Percentiles rank a stretch among this genome's conserved stretches.
Evolutionary conservation across 345 rosid genomes (phyloP).

Genomic region (Salix suchowensis): DNA sequence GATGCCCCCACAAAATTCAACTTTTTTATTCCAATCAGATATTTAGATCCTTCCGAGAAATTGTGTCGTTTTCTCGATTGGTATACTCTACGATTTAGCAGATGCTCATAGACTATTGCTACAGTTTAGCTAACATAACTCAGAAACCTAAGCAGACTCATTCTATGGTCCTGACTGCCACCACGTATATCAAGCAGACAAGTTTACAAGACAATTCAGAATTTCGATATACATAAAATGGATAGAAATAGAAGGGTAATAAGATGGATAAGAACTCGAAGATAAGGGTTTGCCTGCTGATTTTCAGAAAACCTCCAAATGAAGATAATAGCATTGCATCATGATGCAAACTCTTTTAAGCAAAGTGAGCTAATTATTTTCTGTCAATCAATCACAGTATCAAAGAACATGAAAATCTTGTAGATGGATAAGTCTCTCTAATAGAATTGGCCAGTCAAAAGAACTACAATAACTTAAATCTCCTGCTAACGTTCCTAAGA

Average conservation of each 20-base stretch:
- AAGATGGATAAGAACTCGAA: background rate
- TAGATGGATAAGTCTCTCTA: background rate
- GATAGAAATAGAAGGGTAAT: background rate
- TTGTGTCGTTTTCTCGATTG: background rate
- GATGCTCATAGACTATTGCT: background rate
- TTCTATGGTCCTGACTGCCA: background rate
- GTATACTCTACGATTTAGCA: background rate
- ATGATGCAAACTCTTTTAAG: background rate
- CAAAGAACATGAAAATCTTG: background rate
- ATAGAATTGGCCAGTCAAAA: background rate
- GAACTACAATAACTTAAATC: background rate
- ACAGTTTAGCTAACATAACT: background rate
- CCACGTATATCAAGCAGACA: background rate
- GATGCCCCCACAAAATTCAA: conserved; percentile 32
- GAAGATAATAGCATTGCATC: background rate
- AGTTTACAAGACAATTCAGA: background rate
- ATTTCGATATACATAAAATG: background rate
- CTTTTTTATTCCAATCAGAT: conserved; percentile 27
- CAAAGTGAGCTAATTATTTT: background rate
- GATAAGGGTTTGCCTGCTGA: background rate
- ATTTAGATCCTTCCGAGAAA: conserved; percentile 20
- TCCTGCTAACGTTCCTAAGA: background rate
- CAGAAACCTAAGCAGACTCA: background rate
- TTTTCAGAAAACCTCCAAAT: background rate
- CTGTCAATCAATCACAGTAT: background rate